Conservation (phyloP, 2,329 filamentous ascomycete species). For the Zopfia rhizophila region DNA sequence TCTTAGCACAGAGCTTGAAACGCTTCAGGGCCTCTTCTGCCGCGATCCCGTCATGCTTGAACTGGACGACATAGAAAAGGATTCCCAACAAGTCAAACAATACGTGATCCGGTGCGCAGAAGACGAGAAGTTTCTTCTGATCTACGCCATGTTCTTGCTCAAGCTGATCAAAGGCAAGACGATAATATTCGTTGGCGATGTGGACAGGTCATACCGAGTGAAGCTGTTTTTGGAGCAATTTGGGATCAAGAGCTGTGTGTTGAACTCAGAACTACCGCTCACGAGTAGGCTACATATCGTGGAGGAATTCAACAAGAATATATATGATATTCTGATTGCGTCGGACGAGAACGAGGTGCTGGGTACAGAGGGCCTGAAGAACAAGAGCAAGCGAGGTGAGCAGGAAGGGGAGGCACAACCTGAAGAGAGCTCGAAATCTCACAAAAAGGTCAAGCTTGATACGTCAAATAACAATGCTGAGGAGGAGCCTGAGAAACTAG, state of each 20-base stretch:
- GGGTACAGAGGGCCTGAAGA: conserved; percentile 66
- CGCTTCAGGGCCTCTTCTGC: conserved; percentile 86
- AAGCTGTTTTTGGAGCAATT: conserved; percentile 98
- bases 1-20: conserved; percentile 85
- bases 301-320: conserved; percentile 94
- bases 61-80: conserved; percentile 82
- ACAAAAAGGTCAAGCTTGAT: conserved; percentile 33
- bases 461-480: conserved; percentile 47
- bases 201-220: conserved; percentile 88
- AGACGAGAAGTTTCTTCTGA: conserved; percentile 94
- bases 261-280: conserved; percentile 94
- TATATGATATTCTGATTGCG: conserved; percentile 98
- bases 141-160: conserved; percentile 95
- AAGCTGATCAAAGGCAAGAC: conserved; percentile 94
- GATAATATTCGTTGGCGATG: conserved; percentile 84
- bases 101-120: conserved; percentile 94
- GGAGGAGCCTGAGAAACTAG: conserved; percentile 52
- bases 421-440: conserved; percentile 17
- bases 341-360: conserved; percentile 90
- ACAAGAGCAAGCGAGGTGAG: conserved; percentile 34
- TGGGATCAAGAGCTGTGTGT: conserved; percentile 88
- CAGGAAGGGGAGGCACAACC: conserved; percentile 22
- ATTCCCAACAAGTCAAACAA: conserved; percentile 81
- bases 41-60: conserved; percentile 81
- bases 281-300: conserved; percentile 95